Base-by-base conservation (phyloP, 2,329 filamentous ascomycete genomes). In the Chaetomium strumarium region DNA sequence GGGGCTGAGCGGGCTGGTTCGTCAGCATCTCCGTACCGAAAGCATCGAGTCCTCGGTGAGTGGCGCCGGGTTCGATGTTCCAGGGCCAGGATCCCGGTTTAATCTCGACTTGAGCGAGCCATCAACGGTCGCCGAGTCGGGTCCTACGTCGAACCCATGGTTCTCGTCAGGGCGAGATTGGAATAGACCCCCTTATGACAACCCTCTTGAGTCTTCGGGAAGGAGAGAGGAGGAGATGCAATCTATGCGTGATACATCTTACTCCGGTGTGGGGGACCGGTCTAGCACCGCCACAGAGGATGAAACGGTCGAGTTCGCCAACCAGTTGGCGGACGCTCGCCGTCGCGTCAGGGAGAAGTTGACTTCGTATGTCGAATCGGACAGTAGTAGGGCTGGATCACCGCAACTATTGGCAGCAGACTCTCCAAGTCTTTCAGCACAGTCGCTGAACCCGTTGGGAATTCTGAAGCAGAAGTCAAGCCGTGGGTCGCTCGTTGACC, bases 21-120 rank as follows among this genome's bases (percentile, higher is more conserved):
- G 86, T 31, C 85, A 91, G 56, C 93, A 97, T 72, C 72, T 97
- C 38, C 83, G 93, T 46, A 83, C 83, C 33, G 83, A 85, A 58
- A 97, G 92, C 70, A 85, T 85, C 53, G 79, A 83, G 13, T 97
- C 92, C 1, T 95, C 90, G 0, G 76, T 93, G 24, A 90, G 89
- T 60, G 81, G 80, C 24, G 71, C 69, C 20, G 73, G 72, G 10
- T 71, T 67, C 38, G 67, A 64, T 56, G 70, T 58, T 34, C 64
- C 58, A 43, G 70, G 56, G n/a, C 63, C 72, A 14, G 70, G 70
- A 10, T 69, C 72, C 10, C 65, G 66, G 7, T 72, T 72, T 50
- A 68, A 68, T 2, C 44, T 60, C 0, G 70, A 72, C 46, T 60
- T 65, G 0, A 62, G 63, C 1, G 65, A 70, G 31, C 48, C 61